Base-by-base conservation (phyloP, 805 yeast species). In the Maudiozyma barnettii region DNA sequence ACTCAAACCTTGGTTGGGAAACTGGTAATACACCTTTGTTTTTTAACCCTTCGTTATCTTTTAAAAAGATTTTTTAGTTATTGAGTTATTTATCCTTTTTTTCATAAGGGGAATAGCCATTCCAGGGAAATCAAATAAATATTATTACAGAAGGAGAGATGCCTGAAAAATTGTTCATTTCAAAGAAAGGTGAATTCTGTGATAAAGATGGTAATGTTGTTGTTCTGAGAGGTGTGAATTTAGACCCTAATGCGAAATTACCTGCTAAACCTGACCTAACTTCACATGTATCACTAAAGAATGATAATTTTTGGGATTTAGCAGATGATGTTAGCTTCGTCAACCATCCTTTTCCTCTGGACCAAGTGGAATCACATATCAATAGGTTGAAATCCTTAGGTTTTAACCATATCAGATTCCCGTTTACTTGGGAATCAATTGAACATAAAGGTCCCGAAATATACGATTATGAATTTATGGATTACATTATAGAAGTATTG, bases 381-480 rank as follows among this genome's bases (percentile, higher is more conserved):
- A 68, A 63, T 10, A 70, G 95, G 48, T 77, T 90, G 59, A 85
- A 82, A 60, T 70, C 79, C 6, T 77, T 90, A 77, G 97, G 97
- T 1, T 87, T 76, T 64, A 90, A 89, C 60, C 74, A 83, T 2
- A 74, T 90, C 19, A 68, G 97, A 48, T 84, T 81, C 60, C 68
- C 88, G 18, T 70, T 85, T 44, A 83, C 95, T 0, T 90, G 97
- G 97, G 97, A 90, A 62, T 91, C 96, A 0, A 58, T 90, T 8
- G 97, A 90, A 63, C 96, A 90, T 56, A 71, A 67, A 42, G 96
- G 95, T 0, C 97, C 97, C 0, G 93, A 85, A 0, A 63, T 63
- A 9, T 90, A 89, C 60, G 97, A 90, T 63, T 78, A 76, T 22
- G 88, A 79, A 18, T 90, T 77, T 57, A 74, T 88, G 44, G 78